These are phyloP conservation scores for Geoglossum glabrum DNA, from an alignment of 495 filamentous ascomycete species.

Conservation along the genomic window DNA sequence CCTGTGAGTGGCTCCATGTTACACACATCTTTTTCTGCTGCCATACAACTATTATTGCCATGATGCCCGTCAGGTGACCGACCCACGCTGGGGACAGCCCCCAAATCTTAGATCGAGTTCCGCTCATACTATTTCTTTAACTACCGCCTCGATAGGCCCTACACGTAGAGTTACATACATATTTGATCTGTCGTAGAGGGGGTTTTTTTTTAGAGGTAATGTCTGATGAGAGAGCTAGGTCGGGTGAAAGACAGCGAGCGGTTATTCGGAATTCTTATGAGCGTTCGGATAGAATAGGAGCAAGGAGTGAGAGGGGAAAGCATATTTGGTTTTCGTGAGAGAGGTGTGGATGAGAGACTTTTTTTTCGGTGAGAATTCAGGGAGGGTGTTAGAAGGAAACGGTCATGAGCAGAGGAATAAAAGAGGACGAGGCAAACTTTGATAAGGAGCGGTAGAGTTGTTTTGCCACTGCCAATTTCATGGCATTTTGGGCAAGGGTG, in stretches of 20 bases:
- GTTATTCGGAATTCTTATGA: neutral
- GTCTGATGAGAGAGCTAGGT: conserved; percentile 1
- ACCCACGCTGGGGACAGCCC: neutral
- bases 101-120: neutral
- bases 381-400: neutral
- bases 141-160: neutral
- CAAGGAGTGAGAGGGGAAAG: neutral
- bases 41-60: too few species aligned
- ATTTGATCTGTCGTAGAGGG: conserved; percentile 1
- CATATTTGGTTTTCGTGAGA: neutral
- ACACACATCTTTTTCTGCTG: neutral
- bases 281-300: conserved; percentile 1
- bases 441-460: neutral
- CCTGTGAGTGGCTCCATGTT: neutral
- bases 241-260: conserved; percentile 4
- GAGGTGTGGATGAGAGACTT: neutral
- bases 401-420: neutral
- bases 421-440: neutral
- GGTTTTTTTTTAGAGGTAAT: neutral
- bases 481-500: neutral
- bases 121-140: conserved; percentile 10
- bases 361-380: neutral
- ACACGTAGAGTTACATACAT: conserved; percentile 1
- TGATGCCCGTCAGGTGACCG: too few species aligned
- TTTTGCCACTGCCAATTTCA: neutral